phyloP scores from a whole-genome alignment of 257 asterid species.

The Fraxinus anomala region DNA sequence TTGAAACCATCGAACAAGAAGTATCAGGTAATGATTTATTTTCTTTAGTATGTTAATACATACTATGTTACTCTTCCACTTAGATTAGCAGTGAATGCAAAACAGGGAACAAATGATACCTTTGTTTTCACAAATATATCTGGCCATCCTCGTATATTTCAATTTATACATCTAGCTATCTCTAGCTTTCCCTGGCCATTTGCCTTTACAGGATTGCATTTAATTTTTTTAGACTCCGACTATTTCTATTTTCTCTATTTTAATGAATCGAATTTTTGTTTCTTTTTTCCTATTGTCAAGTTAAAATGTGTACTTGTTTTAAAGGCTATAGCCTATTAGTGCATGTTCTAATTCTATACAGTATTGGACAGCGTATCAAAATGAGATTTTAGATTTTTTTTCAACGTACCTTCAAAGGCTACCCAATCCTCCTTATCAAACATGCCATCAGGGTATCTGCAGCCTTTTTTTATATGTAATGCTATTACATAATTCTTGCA shows the following conservation, averaged over 20 bases:
- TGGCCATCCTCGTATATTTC: conserved; percentile 70
- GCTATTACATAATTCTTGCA: background rate
- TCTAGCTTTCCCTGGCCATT: conserved; percentile 20
- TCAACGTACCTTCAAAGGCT: background rate
- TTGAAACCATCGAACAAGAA: conserved; percentile 67
- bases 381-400: background rate
- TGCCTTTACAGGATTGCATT: background rate
- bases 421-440: background rate
- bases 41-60: conserved; percentile 2
- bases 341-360: background rate
- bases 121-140: conserved; percentile 78
- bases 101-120: conserved; percentile 70
- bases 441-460: background rate
- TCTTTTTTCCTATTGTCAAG: background rate
- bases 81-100: conserved; percentile 25
- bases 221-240: background rate
- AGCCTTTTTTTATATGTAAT: background rate
- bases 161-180: conserved; percentile 5
- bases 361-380: background rate
- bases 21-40: conserved; percentile 69
- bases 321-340: background rate
- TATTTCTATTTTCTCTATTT: background rate
- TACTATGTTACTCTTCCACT: conserved; percentile 11
- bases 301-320: background rate
- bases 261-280: background rate